phyloP scores from a whole-genome alignment of 2,329 filamentous ascomycete species.

The Didymella segeticola region DNA sequence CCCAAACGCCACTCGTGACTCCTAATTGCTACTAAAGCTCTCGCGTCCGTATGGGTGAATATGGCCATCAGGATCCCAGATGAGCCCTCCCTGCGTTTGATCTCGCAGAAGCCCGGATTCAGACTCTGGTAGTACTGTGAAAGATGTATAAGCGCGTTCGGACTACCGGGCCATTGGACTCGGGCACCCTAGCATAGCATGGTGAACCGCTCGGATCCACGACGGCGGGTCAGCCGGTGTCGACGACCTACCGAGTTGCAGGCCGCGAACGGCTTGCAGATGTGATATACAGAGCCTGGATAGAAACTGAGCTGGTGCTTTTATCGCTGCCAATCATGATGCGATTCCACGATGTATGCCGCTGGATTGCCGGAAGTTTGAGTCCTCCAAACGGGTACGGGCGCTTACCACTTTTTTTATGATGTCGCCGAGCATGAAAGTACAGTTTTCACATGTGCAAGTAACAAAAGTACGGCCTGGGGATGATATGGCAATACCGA shows the following conservation, averaged over 20 bases:
- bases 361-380: conserved; percentile 55
- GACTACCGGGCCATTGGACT: no score
- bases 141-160: no score
- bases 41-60: no score
- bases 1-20: no score
- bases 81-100: no score
- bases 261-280: conserved; percentile 44
- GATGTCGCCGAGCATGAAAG: conserved; percentile 57
- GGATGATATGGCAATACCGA: conserved; percentile 58
- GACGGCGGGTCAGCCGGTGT: conserved; percentile 54
- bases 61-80: no score
- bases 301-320: conserved; percentile 54
- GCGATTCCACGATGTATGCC: conserved; percentile 53
- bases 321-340: conserved; percentile 56
- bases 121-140: no score
- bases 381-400: conserved; percentile 54
- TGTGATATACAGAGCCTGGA: conserved; percentile 60
- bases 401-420: conserved; percentile 56
- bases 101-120: no score
- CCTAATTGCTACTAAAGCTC: no score
- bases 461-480: conserved; percentile 59
- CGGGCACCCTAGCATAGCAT: conserved; percentile 52
- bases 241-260: conserved; percentile 57
- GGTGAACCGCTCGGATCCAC: conserved; percentile 34
- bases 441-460: conserved; percentile 56